These are phyloP conservation scores for Hypholoma fasciculare DNA, from an alignment of 768 basidiomycete species.

Conservation along the genomic window DNA sequence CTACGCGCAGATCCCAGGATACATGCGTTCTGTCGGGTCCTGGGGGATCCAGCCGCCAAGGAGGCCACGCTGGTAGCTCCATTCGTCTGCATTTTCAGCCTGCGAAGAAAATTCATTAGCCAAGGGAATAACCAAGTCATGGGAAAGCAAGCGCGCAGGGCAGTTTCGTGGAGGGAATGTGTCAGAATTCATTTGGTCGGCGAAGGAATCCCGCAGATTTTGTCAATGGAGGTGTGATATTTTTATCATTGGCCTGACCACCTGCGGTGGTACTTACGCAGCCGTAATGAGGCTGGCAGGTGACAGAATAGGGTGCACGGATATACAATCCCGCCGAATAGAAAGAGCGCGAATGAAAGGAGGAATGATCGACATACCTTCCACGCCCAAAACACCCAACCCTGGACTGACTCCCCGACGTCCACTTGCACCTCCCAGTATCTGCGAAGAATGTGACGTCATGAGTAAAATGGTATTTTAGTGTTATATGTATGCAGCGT, in stretches of 20 bases:
- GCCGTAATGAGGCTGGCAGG: not conserved
- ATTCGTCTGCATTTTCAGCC: slow-evolving; percentile 67
- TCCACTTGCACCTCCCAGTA: slow-evolving; percentile 83
- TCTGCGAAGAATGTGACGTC: slow-evolving; percentile 26
- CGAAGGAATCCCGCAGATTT: too few relatives aligned
- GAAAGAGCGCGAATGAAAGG: not conserved
- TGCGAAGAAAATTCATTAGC: slow-evolving; percentile 5
- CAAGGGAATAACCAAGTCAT: too few relatives aligned
- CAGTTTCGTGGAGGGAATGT: too few relatives aligned
- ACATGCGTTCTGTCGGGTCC: slow-evolving; percentile 64
- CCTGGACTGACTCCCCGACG: slow-evolving; percentile 68
- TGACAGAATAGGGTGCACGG: not conserved
- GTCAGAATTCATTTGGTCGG: too few relatives aligned
- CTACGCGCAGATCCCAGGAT: slow-evolving; percentile 60
- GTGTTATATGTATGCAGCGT: slow-evolving; percentile 21
- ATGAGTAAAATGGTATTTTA: not conserved
- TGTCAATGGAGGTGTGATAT: too few relatives aligned
- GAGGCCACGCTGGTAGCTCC: slow-evolving; percentile 75
- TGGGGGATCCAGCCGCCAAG: slow-evolving; percentile 79
- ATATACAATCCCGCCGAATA: not conserved
- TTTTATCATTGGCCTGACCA: too few relatives aligned
- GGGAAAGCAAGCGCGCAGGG: too few relatives aligned
- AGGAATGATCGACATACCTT: slow-evolving; percentile 44
- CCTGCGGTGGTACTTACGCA: not conserved
- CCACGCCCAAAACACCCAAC: slow-evolving; percentile 83